Percentiles rank a stretch among this genome's conserved stretches.
phyloP scores from a whole-genome alignment of 2,329 filamentous ascomycete species.

The Aspergillus pseudoviridinutans region DNA sequence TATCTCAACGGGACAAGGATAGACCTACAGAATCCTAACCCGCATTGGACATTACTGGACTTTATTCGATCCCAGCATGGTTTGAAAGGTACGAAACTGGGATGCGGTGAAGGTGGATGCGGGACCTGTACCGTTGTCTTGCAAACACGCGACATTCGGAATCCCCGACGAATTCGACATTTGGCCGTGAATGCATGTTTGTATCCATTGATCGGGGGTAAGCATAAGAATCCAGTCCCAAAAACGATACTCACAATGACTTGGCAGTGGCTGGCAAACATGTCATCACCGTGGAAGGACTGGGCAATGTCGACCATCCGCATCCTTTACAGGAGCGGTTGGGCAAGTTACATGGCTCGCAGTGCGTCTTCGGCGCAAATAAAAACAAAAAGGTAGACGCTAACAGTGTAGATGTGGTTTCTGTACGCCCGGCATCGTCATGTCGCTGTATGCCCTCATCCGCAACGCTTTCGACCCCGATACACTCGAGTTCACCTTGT shows the following conservation, averaged over 20 bases:
- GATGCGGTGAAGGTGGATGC: constrained; percentile 93
- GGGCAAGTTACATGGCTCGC: constrained; percentile 67
- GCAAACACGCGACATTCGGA: not conserved
- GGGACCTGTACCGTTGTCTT: constrained; percentile 55
- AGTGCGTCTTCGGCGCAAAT: no score
- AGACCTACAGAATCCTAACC: constrained; percentile 78
- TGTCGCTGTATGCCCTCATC: constrained; percentile 84
- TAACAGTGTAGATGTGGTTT: constrained; percentile 73
- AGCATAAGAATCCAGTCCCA: no score
- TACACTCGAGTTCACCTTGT: constrained; percentile 49
- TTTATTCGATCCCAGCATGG: constrained; percentile 82
- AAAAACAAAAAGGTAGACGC: no score
- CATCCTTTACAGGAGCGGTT: constrained; percentile 90
- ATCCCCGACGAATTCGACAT: not conserved
- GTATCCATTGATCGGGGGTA: constrained; percentile 75
- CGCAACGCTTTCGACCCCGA: constrained; percentile 53
- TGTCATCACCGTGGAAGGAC: constrained; percentile 95
- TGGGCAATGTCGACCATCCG: constrained; percentile 79
- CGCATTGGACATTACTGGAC: constrained; percentile 86
- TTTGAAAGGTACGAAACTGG: constrained; percentile 91
- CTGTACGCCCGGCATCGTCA: constrained; percentile 96
- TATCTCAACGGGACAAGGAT: constrained; percentile 93
- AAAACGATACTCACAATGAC: no score
- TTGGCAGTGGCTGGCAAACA: constrained; percentile 78
- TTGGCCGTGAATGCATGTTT: constrained; percentile 87